These are phyloP conservation scores for Zostera marina DNA, from an alignment of 116 monocot genomes.

Conservation along the genomic window DNA sequence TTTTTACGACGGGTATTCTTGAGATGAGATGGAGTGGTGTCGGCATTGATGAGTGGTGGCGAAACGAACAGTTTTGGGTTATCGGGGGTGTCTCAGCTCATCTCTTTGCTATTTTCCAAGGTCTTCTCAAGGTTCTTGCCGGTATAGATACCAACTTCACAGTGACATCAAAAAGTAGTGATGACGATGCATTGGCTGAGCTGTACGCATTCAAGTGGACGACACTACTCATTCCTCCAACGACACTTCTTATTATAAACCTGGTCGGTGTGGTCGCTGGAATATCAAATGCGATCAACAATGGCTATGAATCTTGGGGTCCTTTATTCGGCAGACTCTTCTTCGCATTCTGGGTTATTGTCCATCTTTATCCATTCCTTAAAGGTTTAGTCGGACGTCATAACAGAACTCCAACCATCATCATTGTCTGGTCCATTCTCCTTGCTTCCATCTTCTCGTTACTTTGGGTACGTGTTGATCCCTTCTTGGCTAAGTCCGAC, in stretches of 20 bases:
- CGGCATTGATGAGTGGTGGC: slow-evolving; percentile 84
- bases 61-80: slow-evolving; percentile 95
- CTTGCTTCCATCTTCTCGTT: slow-evolving; percentile 86
- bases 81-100: slow-evolving; percentile 87
- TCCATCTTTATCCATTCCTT: slow-evolving; percentile 87
- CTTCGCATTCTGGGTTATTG: slow-evolving; percentile 93
- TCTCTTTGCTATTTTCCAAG: slow-evolving; percentile 79
- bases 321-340: slow-evolving; percentile 76
- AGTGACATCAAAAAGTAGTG: slow-evolving; percentile 62
- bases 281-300: slow-evolving; percentile 77
- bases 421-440: slow-evolving; percentile 88
- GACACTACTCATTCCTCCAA: slow-evolving; percentile 70
- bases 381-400: slow-evolving; percentile 75
- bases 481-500: slow-evolving; percentile 39
- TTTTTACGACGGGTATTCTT: slow-evolving; percentile 75
- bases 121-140: slow-evolving; percentile 74
- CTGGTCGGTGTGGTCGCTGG: slow-evolving; percentile 78
- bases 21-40: slow-evolving; percentile 99
- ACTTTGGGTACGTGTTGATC: slow-evolving; percentile 71
- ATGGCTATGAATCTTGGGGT: slow-evolving; percentile 86
- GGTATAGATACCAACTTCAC: slow-evolving; percentile 85
- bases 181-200: slow-evolving; percentile 67
- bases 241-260: slow-evolving; percentile 68
- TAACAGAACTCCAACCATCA: slow-evolving; percentile 76
- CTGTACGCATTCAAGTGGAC: slow-evolving; percentile 89